Percentiles rank a stretch among this genome's conserved stretches.
Evolutionary conservation across 331 rosid genomes (phyloP).

Genomic region (Phaseolus coccineus): DNA sequence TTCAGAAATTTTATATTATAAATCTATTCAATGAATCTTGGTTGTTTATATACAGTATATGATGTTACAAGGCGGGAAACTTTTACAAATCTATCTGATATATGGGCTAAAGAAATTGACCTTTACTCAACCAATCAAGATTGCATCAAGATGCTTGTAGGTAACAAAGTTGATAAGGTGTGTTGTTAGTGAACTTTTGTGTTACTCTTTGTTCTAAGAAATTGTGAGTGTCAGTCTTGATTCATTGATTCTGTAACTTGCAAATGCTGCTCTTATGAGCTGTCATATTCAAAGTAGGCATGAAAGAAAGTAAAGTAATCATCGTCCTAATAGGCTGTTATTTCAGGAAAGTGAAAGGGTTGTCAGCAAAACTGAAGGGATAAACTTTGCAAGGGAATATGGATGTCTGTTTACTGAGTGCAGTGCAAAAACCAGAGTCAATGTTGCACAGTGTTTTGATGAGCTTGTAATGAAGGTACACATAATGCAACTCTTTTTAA

Average conservation of each 20-base stretch:
- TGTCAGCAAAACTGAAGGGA: conserved; percentile 80
- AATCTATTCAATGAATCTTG: conserved; percentile 31
- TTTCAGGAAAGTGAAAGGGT: conserved; percentile 85
- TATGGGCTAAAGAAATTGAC: conserved; percentile 89
- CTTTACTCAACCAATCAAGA: conserved; percentile 88
- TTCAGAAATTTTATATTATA: conserved; percentile 20
- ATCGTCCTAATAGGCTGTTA: conserved; percentile 13
- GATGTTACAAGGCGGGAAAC: conserved; percentile 80
- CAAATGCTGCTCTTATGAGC: conserved; percentile 20
- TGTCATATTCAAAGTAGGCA: neutral
- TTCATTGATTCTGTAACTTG: neutral
- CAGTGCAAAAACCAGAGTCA: conserved; percentile 85
- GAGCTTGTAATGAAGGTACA: conserved; percentile 87
- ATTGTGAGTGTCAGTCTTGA: neutral
- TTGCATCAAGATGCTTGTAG: conserved; percentile 92
- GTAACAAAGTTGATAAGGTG: conserved; percentile 91
- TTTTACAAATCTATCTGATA: conserved; percentile 80
- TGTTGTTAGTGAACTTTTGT: neutral
- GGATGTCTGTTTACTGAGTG: conserved; percentile 87
- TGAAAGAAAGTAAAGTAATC: neutral
- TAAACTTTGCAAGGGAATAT: conserved; percentile 83
- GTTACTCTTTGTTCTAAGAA: neutral
- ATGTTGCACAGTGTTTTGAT: conserved; percentile 86
- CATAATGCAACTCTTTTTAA: conserved; percentile 19
- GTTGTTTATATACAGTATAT: conserved; percentile 57